A percentile compares a stretch with the other conserved stretches of the same genome.
These are phyloP conservation scores for Venturia asperata DNA, from an alignment of 2,329 filamentous ascomycete genomes.

Conservation along the genomic window DNA sequence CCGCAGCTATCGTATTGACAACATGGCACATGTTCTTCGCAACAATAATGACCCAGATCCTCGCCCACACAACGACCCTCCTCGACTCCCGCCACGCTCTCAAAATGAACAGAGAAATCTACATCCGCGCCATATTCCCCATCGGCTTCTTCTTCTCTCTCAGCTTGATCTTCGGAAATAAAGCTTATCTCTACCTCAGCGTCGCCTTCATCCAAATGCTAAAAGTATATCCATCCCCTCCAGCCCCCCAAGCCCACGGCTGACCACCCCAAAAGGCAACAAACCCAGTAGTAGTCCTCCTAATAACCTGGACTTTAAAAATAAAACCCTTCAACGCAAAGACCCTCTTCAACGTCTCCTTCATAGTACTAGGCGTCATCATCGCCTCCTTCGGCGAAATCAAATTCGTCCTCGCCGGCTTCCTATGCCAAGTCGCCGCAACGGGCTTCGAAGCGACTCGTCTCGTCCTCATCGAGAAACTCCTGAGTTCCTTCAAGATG, in stretches of 20 bases:
- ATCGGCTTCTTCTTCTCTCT: constrained; percentile 95
- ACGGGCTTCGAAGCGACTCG: constrained; percentile 23
- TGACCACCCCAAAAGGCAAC: constrained; percentile 19
- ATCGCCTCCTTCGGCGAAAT: constrained; percentile 24
- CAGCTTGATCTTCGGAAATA: constrained; percentile 91
- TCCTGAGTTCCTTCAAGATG: constrained; percentile 24
- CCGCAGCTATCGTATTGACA: constrained; percentile 41
- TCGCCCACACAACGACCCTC: constrained; percentile 80
- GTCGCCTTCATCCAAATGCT: constrained; percentile 99
- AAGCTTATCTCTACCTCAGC: constrained; percentile 90
- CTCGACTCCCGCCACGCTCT: constrained; percentile 93
- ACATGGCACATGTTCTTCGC: constrained; percentile 95
- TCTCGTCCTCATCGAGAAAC: constrained; percentile 23
- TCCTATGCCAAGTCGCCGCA: constrained; percentile 22
- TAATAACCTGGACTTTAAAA: constrained; percentile 23
- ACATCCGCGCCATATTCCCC: constrained; percentile 85
- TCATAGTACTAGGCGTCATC: constrained; percentile 24
- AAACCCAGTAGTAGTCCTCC: constrained; percentile 23
- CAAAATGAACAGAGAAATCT: constrained; percentile 93
- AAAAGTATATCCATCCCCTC: constrained; percentile 55
- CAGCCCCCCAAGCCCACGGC: background rate
- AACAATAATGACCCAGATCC: constrained; percentile 86
- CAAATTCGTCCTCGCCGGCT: constrained; percentile 23
- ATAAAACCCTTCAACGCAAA: constrained; percentile 21
- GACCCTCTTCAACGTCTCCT: constrained; percentile 24